A percentile compares a stretch with the other conserved stretches of the same genome.
Conservation (phyloP, 768 basidiomycete species). For the Grammothele lineata region DNA sequence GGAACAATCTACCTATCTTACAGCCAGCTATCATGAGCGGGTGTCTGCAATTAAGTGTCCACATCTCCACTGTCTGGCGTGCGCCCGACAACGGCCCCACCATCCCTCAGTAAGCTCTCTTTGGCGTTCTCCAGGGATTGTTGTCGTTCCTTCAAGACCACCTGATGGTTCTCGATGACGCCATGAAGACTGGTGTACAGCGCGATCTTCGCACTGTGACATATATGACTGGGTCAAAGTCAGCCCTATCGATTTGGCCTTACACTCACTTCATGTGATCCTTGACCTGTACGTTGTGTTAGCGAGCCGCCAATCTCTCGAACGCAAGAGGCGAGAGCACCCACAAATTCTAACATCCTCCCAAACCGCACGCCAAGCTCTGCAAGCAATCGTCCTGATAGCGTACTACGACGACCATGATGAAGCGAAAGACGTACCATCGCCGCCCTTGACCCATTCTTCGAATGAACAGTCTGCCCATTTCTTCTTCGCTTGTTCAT, state of each 20-base stretch:
- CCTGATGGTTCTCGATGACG: constrained; percentile 38
- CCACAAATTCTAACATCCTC: constrained; percentile 47
- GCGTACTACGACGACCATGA: not conserved
- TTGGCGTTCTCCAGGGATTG: constrained; percentile 30
- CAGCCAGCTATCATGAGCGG: too few species aligned
- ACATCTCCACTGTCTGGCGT: too few species aligned
- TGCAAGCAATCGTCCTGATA: constrained; percentile 16
- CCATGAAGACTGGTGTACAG: constrained; percentile 42
- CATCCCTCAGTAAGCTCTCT: constrained; percentile 37
- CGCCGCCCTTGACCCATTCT: constrained; percentile 53
- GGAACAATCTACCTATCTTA: too few species aligned
- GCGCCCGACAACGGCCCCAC: constrained; percentile 34
- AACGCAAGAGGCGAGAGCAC: too few species aligned
- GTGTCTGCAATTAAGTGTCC: too few species aligned
- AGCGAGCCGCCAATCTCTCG: too few species aligned
- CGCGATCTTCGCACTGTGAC: constrained; percentile 40
- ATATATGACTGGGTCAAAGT: not conserved
- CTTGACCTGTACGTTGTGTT: constrained; percentile 33
- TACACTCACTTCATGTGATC: constrained; percentile 45
- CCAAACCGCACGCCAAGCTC: constrained; percentile 40
- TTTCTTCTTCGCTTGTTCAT: constrained; percentile 39
- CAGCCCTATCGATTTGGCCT: not conserved
- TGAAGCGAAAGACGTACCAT: constrained; percentile 32
- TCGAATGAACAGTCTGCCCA: constrained; percentile 49
- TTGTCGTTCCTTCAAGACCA: constrained; percentile 37